Evolutionary conservation across 2,329 filamentous ascomycete species (phyloP).

Genomic region (Diplodia seriata): DNA sequence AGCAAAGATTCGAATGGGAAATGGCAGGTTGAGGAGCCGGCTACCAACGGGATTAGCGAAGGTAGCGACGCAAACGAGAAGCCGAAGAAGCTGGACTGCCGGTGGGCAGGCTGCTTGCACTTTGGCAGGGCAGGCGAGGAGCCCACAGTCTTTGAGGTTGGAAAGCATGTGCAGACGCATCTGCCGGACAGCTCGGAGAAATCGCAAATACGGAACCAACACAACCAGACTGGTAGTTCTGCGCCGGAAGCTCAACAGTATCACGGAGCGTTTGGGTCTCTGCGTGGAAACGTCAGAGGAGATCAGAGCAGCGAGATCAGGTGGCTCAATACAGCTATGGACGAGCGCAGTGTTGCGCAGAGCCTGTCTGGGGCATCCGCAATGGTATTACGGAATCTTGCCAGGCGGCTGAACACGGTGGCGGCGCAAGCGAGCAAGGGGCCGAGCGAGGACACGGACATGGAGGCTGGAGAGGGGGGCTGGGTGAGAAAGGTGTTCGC

Average conservation of each 20-base stretch:
- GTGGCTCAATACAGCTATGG: slow-evolving; percentile 56
- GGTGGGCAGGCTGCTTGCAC: slow-evolving; percentile 71
- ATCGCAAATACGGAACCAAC: slow-evolving; percentile 49
- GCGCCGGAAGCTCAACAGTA: not conserved
- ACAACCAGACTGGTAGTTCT: slow-evolving; percentile 64
- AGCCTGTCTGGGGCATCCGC: slow-evolving; percentile 81
- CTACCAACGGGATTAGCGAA: slow-evolving; percentile 46
- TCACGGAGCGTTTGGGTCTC: not conserved
- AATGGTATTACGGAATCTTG: slow-evolving; percentile 79
- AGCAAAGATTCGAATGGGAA: slow-evolving; percentile 60
- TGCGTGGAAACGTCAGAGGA: slow-evolving; percentile 35
- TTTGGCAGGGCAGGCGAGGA: slow-evolving; percentile 51
- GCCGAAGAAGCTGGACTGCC: slow-evolving; percentile 62
- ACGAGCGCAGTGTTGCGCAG: slow-evolving; percentile 66
- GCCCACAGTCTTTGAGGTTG: slow-evolving; percentile 56
- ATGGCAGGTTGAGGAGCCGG: slow-evolving; percentile 53
- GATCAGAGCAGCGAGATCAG: slow-evolving; percentile 40
- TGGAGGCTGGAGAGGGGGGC: slow-evolving; percentile 56
- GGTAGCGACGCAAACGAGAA: slow-evolving; percentile 47
- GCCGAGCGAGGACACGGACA: slow-evolving; percentile 58
- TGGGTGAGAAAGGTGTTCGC: slow-evolving; percentile 75
- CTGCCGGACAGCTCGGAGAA: slow-evolving; percentile 57
- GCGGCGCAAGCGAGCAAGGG: slow-evolving; percentile 6
- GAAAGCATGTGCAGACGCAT: slow-evolving; percentile 73
- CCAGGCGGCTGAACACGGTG: slow-evolving; percentile 53